phyloP scores from a whole-genome alignment of 345 rosid genomes.

The Firmiana major region DNA sequence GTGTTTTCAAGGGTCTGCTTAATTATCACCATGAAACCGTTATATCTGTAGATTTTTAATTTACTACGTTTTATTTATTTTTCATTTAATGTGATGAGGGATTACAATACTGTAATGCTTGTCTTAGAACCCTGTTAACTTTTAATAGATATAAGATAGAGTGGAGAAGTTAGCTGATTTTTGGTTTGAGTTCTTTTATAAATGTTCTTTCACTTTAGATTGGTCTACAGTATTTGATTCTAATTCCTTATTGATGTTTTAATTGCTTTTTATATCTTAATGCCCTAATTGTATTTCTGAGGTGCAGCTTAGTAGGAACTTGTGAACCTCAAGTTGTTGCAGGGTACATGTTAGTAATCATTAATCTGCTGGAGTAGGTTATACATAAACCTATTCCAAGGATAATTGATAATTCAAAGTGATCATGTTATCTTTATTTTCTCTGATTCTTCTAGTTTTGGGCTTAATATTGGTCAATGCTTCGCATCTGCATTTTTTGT shows the following conservation, averaged over 20 bases:
- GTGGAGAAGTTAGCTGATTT: background rate
- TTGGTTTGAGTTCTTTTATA: background rate
- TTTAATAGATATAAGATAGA: background rate
- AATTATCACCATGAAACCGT: background rate
- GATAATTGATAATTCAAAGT: background rate
- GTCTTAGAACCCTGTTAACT: background rate
- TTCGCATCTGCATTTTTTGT: background rate
- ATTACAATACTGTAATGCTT: background rate
- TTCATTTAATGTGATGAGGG: background rate
- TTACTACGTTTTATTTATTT: background rate
- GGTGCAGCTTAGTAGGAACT: background rate
- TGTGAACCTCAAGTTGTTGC: background rate
- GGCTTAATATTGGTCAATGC: background rate
- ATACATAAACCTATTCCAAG: background rate
- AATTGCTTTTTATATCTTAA: no score
- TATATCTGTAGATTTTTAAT: background rate
- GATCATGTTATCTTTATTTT: background rate
- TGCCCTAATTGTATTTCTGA: background rate
- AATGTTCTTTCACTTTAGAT: background rate
- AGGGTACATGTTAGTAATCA: background rate
- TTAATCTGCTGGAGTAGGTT: background rate
- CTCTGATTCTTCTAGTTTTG: background rate
- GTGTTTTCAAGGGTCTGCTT: background rate
- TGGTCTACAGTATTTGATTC: background rate
- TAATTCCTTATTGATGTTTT: background rate